Percentiles rank a stretch among this genome's conserved stretches.
Conservation (phyloP, 1,284 basidiomycete species). For the Cutaneotrichosporon curvatum region DNA sequence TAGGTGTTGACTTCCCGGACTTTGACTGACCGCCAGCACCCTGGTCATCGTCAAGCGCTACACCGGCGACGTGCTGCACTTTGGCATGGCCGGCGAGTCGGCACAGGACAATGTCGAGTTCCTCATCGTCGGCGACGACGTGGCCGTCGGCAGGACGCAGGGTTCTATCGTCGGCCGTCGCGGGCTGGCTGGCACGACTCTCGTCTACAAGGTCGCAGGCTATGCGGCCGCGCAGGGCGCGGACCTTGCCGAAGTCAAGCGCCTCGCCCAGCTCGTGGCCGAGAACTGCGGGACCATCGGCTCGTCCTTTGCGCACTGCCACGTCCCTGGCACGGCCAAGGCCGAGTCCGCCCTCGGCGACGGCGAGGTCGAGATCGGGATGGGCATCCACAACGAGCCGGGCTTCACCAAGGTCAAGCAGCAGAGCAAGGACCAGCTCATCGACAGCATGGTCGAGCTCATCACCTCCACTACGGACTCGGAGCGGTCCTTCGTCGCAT, state of each 20-base stretch:
- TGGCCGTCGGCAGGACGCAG: constrained; percentile 64
- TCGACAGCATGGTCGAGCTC: constrained; percentile 63
- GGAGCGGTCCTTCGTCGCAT: constrained; percentile 79
- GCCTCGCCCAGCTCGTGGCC: constrained; percentile 61
- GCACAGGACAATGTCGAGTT: constrained; percentile 67
- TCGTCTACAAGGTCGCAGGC: constrained; percentile 88
- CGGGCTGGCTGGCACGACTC: constrained; percentile 78
- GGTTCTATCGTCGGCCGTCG: constrained; percentile 46
- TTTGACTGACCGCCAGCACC: constrained; percentile 52
- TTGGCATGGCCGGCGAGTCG: constrained; percentile 83
- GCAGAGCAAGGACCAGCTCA: constrained; percentile 61
- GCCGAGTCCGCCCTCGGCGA: constrained; percentile 5
- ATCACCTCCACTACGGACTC: constrained; percentile 66
- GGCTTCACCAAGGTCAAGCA: constrained; percentile 61
- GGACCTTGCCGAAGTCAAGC: constrained; percentile 65
- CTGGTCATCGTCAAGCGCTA: constrained; percentile 76
- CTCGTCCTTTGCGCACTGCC: constrained; percentile 84
- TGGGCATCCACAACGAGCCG: constrained; percentile 82
- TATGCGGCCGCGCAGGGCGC: constrained; percentile 68
- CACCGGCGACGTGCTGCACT: constrained; percentile 85
- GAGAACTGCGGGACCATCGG: constrained; percentile 68
- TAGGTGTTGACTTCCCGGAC: constrained; percentile 40
- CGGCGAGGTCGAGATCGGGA: constrained; percentile 74
- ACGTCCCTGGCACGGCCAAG: constrained; percentile 41
- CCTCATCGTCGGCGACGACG: constrained; percentile 84